A percentile compares a stretch with the other conserved stretches of the same genome.
These are phyloP conservation scores for Syzygium syzygioides DNA, from an alignment of 441 rosid genomes.

Conservation along the genomic window DNA sequence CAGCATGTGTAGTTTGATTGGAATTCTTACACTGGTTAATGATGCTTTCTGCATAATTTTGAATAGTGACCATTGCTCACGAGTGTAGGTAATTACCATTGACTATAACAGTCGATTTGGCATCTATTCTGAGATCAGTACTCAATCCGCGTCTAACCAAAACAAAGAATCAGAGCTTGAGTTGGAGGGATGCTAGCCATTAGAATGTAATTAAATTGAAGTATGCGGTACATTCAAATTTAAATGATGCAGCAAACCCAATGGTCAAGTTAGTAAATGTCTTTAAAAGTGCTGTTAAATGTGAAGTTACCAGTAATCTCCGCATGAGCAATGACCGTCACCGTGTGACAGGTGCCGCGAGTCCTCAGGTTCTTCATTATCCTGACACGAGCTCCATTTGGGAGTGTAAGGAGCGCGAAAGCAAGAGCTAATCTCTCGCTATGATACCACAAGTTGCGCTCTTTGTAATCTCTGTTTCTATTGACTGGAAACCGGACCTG, in stretches of 20 bases:
- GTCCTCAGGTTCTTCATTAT: conserved; percentile 24
- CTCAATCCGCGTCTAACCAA: background rate
- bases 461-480: conserved; percentile 3
- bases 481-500: conserved; percentile 9
- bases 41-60: background rate
- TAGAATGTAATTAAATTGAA: background rate
- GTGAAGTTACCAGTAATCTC: conserved; percentile 20
- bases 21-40: background rate
- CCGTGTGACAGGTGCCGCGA: conserved; percentile 21
- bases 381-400: conserved; percentile 17
- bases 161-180: background rate
- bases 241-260: background rate
- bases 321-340: conserved; percentile 18
- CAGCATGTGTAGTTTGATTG: background rate
- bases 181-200: background rate
- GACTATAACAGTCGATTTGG: background rate
- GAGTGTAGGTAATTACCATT: background rate
- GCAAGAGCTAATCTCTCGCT: conserved; percentile 27
- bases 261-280: background rate
- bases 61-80: background rate
- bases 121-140: background rate
- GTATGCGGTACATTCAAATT: background rate
- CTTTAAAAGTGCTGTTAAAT: background rate
- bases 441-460: conserved; percentile 24
- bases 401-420: conserved; percentile 18